Evolutionary conservation across 2,329 filamentous ascomycete species (phyloP).

Genomic region (Westerdykella ornata): DNA sequence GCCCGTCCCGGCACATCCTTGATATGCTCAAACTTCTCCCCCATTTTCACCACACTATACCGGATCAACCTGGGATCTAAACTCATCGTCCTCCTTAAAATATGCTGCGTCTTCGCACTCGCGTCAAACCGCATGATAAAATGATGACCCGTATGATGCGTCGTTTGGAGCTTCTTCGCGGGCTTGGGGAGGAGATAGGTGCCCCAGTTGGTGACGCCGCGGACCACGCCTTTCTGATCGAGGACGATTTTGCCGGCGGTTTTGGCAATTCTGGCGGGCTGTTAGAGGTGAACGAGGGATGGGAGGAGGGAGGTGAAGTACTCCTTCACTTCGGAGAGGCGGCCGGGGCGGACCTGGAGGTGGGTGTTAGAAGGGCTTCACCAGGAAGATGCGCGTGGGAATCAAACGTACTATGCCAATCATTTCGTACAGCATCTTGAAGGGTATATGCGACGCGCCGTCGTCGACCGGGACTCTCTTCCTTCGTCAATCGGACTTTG

Average conservation of each 20-base stretch:
- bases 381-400: not conserved
- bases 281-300: slow-evolving; percentile 4
- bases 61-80: slow-evolving; percentile 89
- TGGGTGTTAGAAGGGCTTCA: slow-evolving; percentile 5
- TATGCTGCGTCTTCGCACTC: slow-evolving; percentile 63
- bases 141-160: slow-evolving; percentile 83
- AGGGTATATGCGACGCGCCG: not conserved
- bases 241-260: slow-evolving; percentile 79
- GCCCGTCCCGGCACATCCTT: slow-evolving; percentile 52
- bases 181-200: slow-evolving; percentile 78
- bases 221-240: slow-evolving; percentile 76
- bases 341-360: slow-evolving; percentile 79
- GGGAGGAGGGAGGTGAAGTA: slow-evolving; percentile 45
- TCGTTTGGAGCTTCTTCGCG: slow-evolving; percentile 71
- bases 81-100: slow-evolving; percentile 66
- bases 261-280: slow-evolving; percentile 65
- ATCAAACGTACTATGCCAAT: slow-evolving; percentile 73
- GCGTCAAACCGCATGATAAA: slow-evolving; percentile 97
- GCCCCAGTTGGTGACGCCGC: slow-evolving; percentile 93
- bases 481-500: too few species aligned
- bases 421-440: slow-evolving; percentile 87
- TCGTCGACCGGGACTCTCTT: slow-evolving; percentile 1
- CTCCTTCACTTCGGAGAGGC: slow-evolving; percentile 90
- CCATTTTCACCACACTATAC: slow-evolving; percentile 79
- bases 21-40: slow-evolving; percentile 57